Evolutionary conservation across 176 grass and related monocot genomes (phyloP).

Genomic region (Pontederia crassipes): DNA sequence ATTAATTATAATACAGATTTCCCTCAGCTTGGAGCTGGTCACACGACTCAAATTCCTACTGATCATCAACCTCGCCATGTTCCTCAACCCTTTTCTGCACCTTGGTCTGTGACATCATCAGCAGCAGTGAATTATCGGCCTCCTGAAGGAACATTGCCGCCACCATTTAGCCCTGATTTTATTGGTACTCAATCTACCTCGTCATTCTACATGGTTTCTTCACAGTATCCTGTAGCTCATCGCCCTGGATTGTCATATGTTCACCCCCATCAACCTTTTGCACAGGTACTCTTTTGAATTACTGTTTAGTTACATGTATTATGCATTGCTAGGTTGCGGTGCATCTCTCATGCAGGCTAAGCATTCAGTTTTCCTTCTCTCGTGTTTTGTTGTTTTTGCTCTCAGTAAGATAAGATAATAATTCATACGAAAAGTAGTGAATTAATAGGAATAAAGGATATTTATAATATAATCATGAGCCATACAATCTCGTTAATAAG

Average conservation of each 20-base stretch:
- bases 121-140: conserved; percentile 30
- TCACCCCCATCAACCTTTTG: conserved; percentile 41
- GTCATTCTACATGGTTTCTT: conserved; percentile 33
- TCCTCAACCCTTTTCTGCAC: conserved; percentile 42
- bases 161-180: conserved; percentile 34
- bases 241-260: conserved; percentile 45
- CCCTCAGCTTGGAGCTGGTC: conserved; percentile 63
- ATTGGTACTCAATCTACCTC: conserved; percentile 4
- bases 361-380: no score
- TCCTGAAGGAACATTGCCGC: conserved; percentile 38
- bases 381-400: no score
- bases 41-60: conserved; percentile 41
- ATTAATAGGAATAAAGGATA: no score
- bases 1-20: conserved; percentile 91
- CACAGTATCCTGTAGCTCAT: conserved; percentile 48
- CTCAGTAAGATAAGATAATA: no score
- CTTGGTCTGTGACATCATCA: conserved; percentile 39
- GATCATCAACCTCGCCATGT: conserved; percentile 40
- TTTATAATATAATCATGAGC: no score
- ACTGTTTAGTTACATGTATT: not conserved
- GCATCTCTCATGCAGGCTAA: no score
- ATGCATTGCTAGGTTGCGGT: conserved; percentile 5
- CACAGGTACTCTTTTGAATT: conserved; percentile 28
- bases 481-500: no score
- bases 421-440: no score